These are phyloP conservation scores for Coix lacrymajobi DNA, from an alignment of 176 grass and related monocot genomes.

Conservation along the genomic window DNA sequence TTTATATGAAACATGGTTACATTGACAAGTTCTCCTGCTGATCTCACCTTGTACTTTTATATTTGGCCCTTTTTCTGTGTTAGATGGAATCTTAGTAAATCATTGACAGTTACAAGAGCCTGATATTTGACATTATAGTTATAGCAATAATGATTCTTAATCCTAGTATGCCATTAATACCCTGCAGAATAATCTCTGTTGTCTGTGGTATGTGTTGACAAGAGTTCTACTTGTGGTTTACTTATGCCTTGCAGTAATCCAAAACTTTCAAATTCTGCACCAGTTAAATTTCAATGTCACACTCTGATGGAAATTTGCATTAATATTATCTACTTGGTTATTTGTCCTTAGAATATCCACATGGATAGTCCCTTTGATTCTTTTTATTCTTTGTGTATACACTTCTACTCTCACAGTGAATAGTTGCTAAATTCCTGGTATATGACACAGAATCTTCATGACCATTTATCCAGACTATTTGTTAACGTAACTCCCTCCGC, in stretches of 20 bases:
- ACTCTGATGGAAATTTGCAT: neutral
- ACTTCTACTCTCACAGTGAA: neutral
- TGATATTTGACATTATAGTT: neutral
- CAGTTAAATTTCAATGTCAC: neutral
- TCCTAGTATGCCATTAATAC: neutral
- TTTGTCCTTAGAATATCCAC: neutral
- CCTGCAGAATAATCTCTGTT: neutral
- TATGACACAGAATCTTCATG: neutral
- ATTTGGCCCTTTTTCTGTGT: neutral
- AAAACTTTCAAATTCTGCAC: neutral
- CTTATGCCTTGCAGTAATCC: neutral
- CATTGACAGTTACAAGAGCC: neutral
- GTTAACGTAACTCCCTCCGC: too few species aligned
- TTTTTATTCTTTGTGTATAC: neutral
- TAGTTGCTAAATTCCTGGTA: neutral
- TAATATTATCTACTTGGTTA: neutral
- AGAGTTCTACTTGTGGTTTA: neutral
- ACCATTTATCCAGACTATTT: neutral
- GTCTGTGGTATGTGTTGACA: neutral
- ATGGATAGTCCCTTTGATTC: neutral
- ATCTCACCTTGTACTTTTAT: neutral
- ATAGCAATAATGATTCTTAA: neutral
- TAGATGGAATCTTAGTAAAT: neutral
- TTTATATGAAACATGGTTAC: neutral
- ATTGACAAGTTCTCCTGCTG: neutral